Percentiles rank a stretch among this genome's conserved stretches.
These are phyloP conservation scores for Fusarium secorum DNA, from an alignment of 2,329 filamentous ascomycete genomes.

Conservation along the genomic window DNA sequence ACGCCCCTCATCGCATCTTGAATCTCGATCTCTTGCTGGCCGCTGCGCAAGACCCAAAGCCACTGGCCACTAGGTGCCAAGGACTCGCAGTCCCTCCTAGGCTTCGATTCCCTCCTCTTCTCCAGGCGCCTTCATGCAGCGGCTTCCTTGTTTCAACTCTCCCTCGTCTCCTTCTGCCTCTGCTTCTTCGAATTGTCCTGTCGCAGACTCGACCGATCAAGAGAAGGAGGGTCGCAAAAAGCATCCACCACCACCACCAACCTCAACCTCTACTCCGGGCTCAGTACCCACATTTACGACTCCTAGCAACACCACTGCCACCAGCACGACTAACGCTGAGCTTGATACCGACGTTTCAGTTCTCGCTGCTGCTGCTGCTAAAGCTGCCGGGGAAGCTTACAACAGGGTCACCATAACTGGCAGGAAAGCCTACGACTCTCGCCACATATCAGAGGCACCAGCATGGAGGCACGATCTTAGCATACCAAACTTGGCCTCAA, in stretches of 20 bases:
- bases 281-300: constrained; percentile 15
- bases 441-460: constrained; percentile 20
- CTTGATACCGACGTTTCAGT: constrained; percentile 11
- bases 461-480: constrained; percentile 37
- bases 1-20: constrained; percentile 40
- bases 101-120: constrained; percentile 40
- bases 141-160: constrained; percentile 37
- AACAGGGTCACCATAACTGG: constrained; percentile 17
- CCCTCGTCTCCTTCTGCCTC: constrained; percentile 26
- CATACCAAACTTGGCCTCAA: constrained; percentile 28
- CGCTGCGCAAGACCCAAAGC: constrained; percentile 34
- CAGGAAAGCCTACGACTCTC: constrained; percentile 24
- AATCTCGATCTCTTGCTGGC: constrained; percentile 44
- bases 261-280: constrained; percentile 14
- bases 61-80: constrained; percentile 38
- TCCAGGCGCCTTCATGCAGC: constrained; percentile 46
- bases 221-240: constrained; percentile 18
- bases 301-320: constrained; percentile 10
- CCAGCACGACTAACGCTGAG: constrained; percentile 1
- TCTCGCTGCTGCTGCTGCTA: constrained; percentile 16
- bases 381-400: constrained; percentile 20
- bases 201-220: constrained; percentile 25
- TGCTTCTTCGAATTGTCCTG: constrained; percentile 13
- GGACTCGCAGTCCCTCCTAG: constrained; percentile 41
- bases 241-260: not conserved